Conservation (phyloP, 192 early-diverging fungal genomes). For the Lunasporangiospora selenospora region DNA sequence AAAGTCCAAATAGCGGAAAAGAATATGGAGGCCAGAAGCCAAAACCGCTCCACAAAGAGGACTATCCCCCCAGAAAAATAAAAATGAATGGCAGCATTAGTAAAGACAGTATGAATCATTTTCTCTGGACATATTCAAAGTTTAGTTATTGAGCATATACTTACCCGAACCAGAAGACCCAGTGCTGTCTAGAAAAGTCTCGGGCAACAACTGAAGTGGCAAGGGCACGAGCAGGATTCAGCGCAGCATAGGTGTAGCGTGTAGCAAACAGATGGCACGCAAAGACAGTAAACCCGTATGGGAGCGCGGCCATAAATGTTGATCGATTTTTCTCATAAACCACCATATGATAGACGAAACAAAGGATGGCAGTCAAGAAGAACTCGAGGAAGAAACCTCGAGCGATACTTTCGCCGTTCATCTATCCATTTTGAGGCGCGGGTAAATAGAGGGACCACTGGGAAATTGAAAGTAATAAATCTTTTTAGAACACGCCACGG, state of each 20-base stretch:
- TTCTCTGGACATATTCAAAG: too few species aligned
- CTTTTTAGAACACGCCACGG: too few species aligned
- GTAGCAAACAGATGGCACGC: constrained; percentile 28
- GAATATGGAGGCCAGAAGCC: constrained; percentile 24
- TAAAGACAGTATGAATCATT: too few species aligned
- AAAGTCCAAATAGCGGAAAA: constrained; percentile 34
- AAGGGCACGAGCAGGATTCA: constrained; percentile 75
- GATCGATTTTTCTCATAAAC: constrained; percentile 39
- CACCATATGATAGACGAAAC: constrained; percentile 35
- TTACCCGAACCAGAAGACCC: constrained; percentile 71
- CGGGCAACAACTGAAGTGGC: constrained; percentile 60
- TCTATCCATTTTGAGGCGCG: constrained; percentile 4
- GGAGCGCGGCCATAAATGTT: constrained; percentile 28
- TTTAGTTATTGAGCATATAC: too few species aligned
- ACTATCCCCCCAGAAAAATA: too few species aligned
- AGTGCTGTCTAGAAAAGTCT: constrained; percentile 55
- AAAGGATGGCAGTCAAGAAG: constrained; percentile 31
- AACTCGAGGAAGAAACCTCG: constrained; percentile 45
- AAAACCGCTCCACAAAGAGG: constrained; percentile 31
- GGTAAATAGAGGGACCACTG: background rate
- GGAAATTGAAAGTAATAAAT: too few species aligned
- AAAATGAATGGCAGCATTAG: too few species aligned
- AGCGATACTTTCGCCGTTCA: constrained; percentile 15
- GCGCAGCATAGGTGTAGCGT: constrained; percentile 52
- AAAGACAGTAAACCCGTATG: constrained; percentile 36